Percentiles rank a stretch among this genome's conserved stretches.
Evolutionary conservation across 73 alveolate genomes (phyloP).

Genomic region (Paramecium octaurelia): DNA sequence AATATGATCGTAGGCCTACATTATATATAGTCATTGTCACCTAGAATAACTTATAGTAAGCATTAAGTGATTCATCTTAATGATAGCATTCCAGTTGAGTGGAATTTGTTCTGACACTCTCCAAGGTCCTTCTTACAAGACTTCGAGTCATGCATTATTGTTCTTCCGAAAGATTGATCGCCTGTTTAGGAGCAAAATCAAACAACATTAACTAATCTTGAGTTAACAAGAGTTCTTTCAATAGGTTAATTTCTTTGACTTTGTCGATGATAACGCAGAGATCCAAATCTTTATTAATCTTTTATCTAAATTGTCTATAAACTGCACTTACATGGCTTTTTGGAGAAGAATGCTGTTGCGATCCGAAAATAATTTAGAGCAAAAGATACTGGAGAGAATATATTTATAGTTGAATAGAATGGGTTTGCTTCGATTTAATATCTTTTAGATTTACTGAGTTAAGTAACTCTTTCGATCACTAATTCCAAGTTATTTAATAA

Average conservation of each 20-base stretch:
- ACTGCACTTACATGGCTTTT: not conserved
- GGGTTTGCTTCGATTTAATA: slow-evolving; percentile 12
- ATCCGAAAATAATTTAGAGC: not conserved
- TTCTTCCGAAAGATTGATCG: not conserved
- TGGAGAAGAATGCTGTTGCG: not conserved
- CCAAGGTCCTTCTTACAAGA: not conserved
- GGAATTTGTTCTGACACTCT: not conserved
- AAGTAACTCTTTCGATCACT: not conserved
- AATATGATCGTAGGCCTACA: slow-evolving; percentile 21
- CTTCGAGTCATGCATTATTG: not conserved
- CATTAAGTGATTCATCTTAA: not conserved
- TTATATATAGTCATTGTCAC: not conserved
- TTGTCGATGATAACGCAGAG: not conserved
- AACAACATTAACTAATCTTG: not conserved
- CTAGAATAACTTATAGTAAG: not conserved
- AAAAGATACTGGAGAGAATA: not conserved
- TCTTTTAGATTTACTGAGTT: not conserved
- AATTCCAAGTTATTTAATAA: not conserved
- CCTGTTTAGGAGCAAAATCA: not conserved
- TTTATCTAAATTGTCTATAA: not conserved
- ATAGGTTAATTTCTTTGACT: not conserved
- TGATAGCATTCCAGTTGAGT: not conserved
- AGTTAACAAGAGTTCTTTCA: not conserved
- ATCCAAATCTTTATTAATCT: slow-evolving; percentile 33
- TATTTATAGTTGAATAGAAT: not conserved